Conservation (phyloP, 805 yeast species). For the Metschnikowia borealis region DNA sequence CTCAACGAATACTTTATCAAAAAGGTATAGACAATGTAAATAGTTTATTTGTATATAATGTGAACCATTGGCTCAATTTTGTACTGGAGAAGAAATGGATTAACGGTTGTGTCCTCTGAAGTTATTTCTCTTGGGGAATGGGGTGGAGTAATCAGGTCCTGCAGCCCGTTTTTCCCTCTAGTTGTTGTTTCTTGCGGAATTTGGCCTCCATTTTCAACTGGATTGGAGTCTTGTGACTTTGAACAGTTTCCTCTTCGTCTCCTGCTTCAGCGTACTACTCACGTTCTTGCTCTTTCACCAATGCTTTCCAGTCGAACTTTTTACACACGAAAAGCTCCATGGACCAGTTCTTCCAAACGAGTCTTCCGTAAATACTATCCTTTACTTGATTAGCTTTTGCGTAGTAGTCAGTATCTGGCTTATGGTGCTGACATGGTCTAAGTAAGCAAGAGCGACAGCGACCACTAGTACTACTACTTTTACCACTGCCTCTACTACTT, state of each 20-base stretch:
- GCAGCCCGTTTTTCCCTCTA: conserved; percentile 23
- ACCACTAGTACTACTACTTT: too few relatives aligned
- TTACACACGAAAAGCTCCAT: conserved; percentile 75
- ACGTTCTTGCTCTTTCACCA: conserved; percentile 46
- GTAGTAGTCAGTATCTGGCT: too few relatives aligned
- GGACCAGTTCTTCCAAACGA: conserved; percentile 94
- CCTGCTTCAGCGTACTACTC: conserved; percentile 26
- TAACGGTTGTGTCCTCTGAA: conserved; percentile 13
- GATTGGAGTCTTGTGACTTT: conserved; percentile 33
- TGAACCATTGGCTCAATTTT: not conserved
- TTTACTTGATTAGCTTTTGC: conserved; percentile 65
- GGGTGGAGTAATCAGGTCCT: conserved; percentile 16
- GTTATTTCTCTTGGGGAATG: conserved; percentile 7
- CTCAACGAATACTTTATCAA: conserved; percentile 53
- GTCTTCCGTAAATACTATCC: conserved; percentile 80
- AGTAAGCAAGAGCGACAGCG: too few relatives aligned
- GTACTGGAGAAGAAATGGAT: not conserved
- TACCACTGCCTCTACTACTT: too few relatives aligned
- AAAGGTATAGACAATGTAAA: conserved; percentile 3
- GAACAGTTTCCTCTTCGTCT: conserved; percentile 12
- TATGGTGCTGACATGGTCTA: too few relatives aligned
- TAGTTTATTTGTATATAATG: not conserved
- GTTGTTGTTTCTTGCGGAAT: conserved; percentile 26
- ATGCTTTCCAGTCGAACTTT: conserved; percentile 76
- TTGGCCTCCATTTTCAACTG: conserved; percentile 40